Evolutionary conservation across 768 basidiomycete species (phyloP).

Genomic region (Leucosporidium yakuticum): DNA sequence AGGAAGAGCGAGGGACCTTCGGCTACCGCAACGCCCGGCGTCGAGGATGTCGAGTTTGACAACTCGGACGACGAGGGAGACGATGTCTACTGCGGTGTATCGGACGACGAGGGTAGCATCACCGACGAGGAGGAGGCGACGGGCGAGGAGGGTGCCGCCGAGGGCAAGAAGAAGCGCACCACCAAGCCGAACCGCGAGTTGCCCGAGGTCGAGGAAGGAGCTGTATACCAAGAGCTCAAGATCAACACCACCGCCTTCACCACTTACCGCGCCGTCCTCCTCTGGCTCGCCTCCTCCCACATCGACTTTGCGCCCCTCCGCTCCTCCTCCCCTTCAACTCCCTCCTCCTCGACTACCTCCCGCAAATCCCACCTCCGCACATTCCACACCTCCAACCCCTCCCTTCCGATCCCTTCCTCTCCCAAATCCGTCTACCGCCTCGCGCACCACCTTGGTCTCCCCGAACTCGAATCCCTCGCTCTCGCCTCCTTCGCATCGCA

Average conservation of each 20-base stretch:
- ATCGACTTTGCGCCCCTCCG: slow-evolving; percentile 8
- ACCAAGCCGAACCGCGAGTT: no score
- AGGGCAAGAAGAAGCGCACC: no score
- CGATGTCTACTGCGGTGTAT: no score
- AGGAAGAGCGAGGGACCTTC: no score
- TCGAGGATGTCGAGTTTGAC: no score
- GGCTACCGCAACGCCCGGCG: no score
- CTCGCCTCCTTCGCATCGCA: slow-evolving; percentile 2
- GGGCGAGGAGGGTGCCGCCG: no score
- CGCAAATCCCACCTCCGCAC: not conserved
- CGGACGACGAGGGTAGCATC: no score
- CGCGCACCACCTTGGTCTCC: slow-evolving; percentile 20
- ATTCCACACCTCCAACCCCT: not conserved
- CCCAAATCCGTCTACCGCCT: slow-evolving; percentile 13
- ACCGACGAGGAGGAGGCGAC: no score
- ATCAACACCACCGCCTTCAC: not conserved
- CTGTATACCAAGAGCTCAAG: not conserved
- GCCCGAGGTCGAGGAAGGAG: no score
- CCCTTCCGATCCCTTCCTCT: slow-evolving; percentile 9
- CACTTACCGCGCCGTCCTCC: slow-evolving; percentile 8
- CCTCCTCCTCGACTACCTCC: not conserved
- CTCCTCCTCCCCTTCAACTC: not conserved
- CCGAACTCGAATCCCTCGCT: not conserved
- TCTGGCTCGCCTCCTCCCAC: slow-evolving; percentile 3
- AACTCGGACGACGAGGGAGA: no score